These are phyloP conservation scores for Crithidia expoeki DNA, from an alignment of 208 protist species.

Conservation along the genomic window DNA sequence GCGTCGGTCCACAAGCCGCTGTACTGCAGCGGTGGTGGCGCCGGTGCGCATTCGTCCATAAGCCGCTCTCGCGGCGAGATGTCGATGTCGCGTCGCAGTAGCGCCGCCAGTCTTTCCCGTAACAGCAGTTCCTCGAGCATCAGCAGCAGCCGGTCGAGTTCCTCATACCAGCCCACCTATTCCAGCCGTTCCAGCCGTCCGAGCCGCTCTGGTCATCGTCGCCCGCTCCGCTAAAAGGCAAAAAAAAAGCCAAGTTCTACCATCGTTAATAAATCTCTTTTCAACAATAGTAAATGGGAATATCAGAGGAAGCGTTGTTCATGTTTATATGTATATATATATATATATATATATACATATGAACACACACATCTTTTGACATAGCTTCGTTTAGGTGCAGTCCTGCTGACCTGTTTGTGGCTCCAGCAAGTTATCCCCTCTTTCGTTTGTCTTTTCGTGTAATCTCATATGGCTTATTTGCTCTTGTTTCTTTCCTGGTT, in stretches of 20 bases:
- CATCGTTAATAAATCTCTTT: background rate
- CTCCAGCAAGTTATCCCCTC: no score
- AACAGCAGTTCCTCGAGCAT: background rate
- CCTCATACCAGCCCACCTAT: background rate
- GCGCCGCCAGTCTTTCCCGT: background rate
- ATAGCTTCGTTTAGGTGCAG: no score
- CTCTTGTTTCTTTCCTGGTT: no score
- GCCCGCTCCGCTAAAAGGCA: background rate
- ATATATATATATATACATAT: no score
- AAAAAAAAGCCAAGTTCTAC: background rate
- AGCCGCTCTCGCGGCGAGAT: constrained; percentile 2
- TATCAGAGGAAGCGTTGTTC: no score
- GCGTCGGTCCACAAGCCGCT: background rate
- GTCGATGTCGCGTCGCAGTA: constrained; percentile 10
- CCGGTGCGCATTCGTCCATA: background rate
- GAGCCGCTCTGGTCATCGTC: constrained; percentile 7
- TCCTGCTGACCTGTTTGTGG: no score
- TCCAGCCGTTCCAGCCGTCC: background rate
- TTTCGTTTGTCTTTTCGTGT: no score
- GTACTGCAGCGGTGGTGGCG: background rate
- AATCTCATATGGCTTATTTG: no score
- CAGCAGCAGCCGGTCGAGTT: background rate
- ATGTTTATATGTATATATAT: no score
- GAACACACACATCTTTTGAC: no score
- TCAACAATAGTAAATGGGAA: no score